These are phyloP conservation scores for Salix viminalis DNA, from an alignment of 345 rosid genomes.

Conservation along the genomic window DNA sequence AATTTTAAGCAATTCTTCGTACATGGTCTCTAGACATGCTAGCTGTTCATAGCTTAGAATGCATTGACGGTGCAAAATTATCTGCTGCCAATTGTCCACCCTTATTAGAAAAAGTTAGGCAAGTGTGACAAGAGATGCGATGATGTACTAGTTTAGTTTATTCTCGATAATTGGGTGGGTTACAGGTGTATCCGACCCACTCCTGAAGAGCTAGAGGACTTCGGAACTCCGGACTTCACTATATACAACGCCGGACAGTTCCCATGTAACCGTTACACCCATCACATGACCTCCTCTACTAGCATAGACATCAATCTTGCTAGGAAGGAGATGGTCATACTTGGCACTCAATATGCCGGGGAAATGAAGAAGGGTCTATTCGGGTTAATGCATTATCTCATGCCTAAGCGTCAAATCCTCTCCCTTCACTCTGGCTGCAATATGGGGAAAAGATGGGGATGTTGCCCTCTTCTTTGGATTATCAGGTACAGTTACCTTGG, in stretches of 20 bases:
- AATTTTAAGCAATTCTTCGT: background rate
- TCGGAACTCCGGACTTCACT: slow-evolving; percentile 96
- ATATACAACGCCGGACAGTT: slow-evolving; percentile 97
- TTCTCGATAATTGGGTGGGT: slow-evolving; percentile 43
- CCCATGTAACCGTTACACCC: slow-evolving; percentile 97
- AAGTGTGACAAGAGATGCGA: background rate
- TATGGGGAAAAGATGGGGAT: slow-evolving; percentile 95
- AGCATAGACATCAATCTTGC: slow-evolving; percentile 88
- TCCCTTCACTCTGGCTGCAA: slow-evolving; percentile 98
- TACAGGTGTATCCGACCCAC: slow-evolving; percentile 99
- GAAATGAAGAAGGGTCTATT: slow-evolving; percentile 99
- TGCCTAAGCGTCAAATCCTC: slow-evolving; percentile 92
- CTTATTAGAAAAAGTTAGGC: background rate
- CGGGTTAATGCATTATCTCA: slow-evolving; percentile 96
- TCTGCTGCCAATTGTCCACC: background rate
- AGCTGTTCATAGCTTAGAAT: background rate
- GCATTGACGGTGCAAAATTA: background rate
- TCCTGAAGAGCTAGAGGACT: slow-evolving; percentile 87
- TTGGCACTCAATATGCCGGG: slow-evolving; percentile 95
- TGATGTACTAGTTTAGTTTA: slow-evolving; percentile 39
- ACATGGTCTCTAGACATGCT: background rate
- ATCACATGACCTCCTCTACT: slow-evolving; percentile 97
- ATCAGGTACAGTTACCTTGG: slow-evolving; percentile 62
- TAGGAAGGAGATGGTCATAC: slow-evolving; percentile 97
- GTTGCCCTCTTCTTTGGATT: slow-evolving; percentile 99